phyloP scores from a whole-genome alignment of 1,139 yeast species.

The Blastobotrys persicus region DNA sequence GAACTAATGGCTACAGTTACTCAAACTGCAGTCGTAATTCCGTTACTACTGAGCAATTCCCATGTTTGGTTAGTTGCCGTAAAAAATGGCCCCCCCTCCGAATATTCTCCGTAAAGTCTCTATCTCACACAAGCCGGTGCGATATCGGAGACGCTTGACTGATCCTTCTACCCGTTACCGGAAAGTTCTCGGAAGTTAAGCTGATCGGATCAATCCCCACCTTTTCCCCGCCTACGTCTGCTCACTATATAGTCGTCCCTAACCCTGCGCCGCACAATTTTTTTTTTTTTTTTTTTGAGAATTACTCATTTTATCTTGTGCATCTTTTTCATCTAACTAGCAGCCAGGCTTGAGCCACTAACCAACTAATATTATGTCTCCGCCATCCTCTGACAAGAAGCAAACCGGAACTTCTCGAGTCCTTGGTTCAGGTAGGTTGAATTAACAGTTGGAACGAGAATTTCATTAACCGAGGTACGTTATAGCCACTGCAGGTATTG shows the following conservation, averaged over 20 bases:
- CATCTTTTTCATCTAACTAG: neutral
- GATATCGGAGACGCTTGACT: neutral
- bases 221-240: neutral
- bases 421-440: slow-evolving; percentile 62
- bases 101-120: neutral
- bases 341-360: neutral
- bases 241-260: neutral
- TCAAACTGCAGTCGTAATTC: too few species aligned
- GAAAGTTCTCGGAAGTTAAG: neutral
- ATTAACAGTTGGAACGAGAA: neutral
- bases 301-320: neutral
- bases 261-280: slow-evolving; percentile 9
- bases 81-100: too few species aligned
- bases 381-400: slow-evolving; percentile 62
- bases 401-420: slow-evolving; percentile 90
- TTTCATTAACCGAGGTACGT: slow-evolving; percentile 6
- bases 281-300: slow-evolving; percentile 5
- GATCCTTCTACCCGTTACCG: neutral
- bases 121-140: neutral
- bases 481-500: slow-evolving; percentile 87
- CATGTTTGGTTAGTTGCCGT: too few species aligned
- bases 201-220: neutral
- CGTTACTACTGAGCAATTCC: too few species aligned
- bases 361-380: slow-evolving; percentile 14
- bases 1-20: too few species aligned